Percentiles rank a stretch among this genome's conserved stretches.
These are phyloP conservation scores for Chaetomium tenue DNA, from an alignment of 495 filamentous ascomycete species.

Conservation along the genomic window DNA sequence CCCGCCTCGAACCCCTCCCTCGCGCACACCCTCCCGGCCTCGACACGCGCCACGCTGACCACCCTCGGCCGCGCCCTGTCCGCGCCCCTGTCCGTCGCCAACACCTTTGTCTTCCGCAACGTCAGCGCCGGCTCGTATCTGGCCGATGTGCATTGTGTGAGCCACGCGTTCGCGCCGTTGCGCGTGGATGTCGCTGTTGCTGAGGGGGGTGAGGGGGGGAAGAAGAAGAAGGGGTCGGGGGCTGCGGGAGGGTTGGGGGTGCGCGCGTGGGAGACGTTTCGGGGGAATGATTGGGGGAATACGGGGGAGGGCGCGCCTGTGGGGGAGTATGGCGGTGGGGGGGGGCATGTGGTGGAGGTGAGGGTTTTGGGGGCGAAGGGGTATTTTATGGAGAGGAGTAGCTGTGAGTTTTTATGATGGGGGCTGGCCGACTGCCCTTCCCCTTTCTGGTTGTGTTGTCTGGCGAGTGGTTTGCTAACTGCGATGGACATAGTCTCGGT, in stretches of 20 bases:
- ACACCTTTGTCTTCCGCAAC: conserved; percentile 71
- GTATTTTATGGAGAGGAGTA: conserved; percentile 68
- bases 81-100: conserved; percentile 62
- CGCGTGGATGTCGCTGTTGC: conserved; percentile 62
- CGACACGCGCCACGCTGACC: conserved; percentile 71
- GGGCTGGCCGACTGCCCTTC: no score
- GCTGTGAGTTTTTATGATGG: conserved; percentile 58
- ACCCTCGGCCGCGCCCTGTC: conserved; percentile 47
- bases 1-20: conserved; percentile 47
- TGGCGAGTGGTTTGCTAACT: background rate
- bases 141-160: conserved; percentile 69
- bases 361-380: conserved; percentile 60
- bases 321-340: conserved; percentile 21
- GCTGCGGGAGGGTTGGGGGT: conserved; percentile 46
- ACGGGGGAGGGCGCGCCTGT: conserved; percentile 62
- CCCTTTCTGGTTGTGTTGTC: background rate
- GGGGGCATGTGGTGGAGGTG: conserved; percentile 51
- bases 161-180: conserved; percentile 70
- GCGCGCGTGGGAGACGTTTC: conserved; percentile 77
- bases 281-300: conserved; percentile 86
- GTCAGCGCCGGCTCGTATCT: conserved; percentile 69
- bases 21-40: conserved; percentile 58
- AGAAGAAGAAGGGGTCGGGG: conserved; percentile 40
- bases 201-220: conserved; percentile 33
- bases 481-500: conserved; percentile 41